Percentiles rank a stretch among this genome's conserved stretches.
Evolutionary conservation across 495 filamentous ascomycete genomes (phyloP).

Genomic region (Xylona heveae): DNA sequence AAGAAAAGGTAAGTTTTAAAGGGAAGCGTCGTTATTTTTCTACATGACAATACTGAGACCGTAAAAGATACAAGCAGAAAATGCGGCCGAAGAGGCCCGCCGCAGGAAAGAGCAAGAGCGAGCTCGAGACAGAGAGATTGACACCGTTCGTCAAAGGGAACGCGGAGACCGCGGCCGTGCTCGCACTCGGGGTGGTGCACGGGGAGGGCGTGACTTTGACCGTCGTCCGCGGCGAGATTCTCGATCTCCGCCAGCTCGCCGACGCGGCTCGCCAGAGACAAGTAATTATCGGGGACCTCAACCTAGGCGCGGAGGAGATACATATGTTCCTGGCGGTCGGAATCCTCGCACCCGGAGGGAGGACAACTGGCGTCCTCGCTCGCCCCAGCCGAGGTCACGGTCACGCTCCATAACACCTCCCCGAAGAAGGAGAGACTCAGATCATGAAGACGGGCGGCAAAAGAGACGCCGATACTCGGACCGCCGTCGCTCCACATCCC

Average conservation of each 20-base stretch:
- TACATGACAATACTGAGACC: background rate
- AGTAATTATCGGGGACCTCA: constrained; percentile 29
- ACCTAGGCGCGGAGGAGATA: constrained; percentile 30
- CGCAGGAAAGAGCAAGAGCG: constrained; percentile 45
- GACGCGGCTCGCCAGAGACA: constrained; percentile 24
- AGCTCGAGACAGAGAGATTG: constrained; percentile 33
- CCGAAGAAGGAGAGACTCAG: constrained; percentile 9
- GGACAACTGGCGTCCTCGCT: constrained; percentile 5
- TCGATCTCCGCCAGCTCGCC: constrained; percentile 38
- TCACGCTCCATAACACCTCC: constrained; percentile 8
- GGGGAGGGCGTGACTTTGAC: constrained; percentile 25
- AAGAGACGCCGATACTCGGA: constrained; percentile 29
- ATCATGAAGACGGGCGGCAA: constrained; percentile 15
- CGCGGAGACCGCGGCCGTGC: constrained; percentile 44
- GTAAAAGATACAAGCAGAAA: constrained; percentile 60
- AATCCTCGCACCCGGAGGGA: constrained; percentile 1
- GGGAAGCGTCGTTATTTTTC: background rate
- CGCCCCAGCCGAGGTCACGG: constrained; percentile 7
- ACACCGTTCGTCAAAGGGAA: constrained; percentile 48
- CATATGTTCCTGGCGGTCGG: constrained; percentile 28
- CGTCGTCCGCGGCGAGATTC: constrained; percentile 26
- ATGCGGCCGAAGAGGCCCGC: constrained; percentile 53
- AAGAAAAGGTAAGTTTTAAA: constrained; percentile 51
- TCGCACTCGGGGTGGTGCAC: constrained; percentile 27
- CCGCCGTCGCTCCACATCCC: too few relatives aligned